Conservation (phyloP, 129 eudicot species). For the Calendula officinalis region DNA sequence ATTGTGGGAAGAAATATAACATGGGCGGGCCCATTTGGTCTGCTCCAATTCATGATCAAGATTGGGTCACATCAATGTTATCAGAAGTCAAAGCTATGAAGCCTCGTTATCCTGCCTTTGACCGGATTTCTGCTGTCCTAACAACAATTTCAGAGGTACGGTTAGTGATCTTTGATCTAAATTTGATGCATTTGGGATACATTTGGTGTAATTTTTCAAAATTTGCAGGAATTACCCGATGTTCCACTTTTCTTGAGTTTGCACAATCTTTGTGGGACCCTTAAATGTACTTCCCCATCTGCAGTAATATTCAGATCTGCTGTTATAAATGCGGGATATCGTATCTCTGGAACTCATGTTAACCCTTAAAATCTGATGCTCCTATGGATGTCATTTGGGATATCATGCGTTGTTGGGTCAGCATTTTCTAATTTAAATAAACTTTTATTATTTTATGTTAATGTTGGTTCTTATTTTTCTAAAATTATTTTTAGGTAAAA, state of each 20-base stretch:
- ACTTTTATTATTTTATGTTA: neutral
- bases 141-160: slow-evolving; percentile 63
- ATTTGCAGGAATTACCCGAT: slow-evolving; percentile 95
- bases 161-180: neutral
- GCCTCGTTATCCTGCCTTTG: neutral
- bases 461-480: neutral
- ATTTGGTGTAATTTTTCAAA: too few species aligned
- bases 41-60: neutral
- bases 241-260: slow-evolving; percentile 84
- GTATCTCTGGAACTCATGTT: slow-evolving; percentile 87
- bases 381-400: slow-evolving; percentile 99
- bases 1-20: slow-evolving; percentile 81
- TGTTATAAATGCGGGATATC: slow-evolving; percentile 91
- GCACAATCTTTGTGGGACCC: slow-evolving; percentile 91
- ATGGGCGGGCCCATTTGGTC: slow-evolving; percentile 52
- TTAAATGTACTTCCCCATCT: slow-evolving; percentile 91
- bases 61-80: neutral
- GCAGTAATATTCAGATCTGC: slow-evolving; percentile 91
- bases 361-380: slow-evolving; percentile 93
- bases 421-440: too few species aligned
- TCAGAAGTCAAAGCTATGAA: neutral
- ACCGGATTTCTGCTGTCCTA: neutral
- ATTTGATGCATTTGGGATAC: too few species aligned
- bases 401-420: slow-evolving; percentile 98
- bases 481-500: slow-evolving; percentile 45